These are phyloP conservation scores for Tolypocladium endophyticum DNA, from an alignment of 2,329 filamentous ascomycete genomes.

Conservation along the genomic window DNA sequence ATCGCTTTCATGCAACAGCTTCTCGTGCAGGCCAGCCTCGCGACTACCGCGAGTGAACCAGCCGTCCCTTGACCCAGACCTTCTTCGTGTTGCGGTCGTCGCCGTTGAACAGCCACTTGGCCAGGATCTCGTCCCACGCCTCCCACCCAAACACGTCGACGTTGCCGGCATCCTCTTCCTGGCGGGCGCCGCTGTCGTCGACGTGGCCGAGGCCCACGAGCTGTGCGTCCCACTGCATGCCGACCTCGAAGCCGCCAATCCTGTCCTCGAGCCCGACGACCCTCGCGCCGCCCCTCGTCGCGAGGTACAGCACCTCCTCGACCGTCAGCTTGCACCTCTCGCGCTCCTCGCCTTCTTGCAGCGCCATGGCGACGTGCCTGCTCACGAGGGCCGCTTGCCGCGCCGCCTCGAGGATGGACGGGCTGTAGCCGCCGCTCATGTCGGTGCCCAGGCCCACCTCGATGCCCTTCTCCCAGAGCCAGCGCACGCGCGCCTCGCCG, in stretches of 20 bases:
- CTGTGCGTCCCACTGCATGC: slow-evolving; percentile 88
- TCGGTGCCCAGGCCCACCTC: slow-evolving; percentile 84
- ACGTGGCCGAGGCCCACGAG: slow-evolving; percentile 55
- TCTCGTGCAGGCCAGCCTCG: not conserved
- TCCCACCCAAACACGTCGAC: slow-evolving; percentile 92
- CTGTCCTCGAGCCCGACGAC: slow-evolving; percentile 63
- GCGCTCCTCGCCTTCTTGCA: slow-evolving; percentile 18
- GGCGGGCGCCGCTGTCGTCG: slow-evolving; percentile 21
- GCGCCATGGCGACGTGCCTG: slow-evolving; percentile 54
- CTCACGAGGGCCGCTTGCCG: slow-evolving; percentile 72
- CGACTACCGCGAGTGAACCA: slow-evolving; percentile 55
- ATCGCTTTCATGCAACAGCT: not conserved
- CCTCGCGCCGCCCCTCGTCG: slow-evolving; percentile 75
- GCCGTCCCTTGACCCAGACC: slow-evolving; percentile 79
- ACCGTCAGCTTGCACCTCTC: slow-evolving; percentile 61
- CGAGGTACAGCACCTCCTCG: slow-evolving; percentile 78
- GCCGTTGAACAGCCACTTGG: slow-evolving; percentile 91
- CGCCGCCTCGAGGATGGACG: slow-evolving; percentile 73
- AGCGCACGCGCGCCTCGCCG: slow-evolving; percentile 66
- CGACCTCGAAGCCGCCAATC: slow-evolving; percentile 74
- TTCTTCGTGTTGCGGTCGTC: slow-evolving; percentile 82
- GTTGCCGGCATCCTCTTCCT: slow-evolving; percentile 34
- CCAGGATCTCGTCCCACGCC: slow-evolving; percentile 72
- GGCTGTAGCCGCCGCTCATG: slow-evolving; percentile 76
- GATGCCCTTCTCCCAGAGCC: slow-evolving; percentile 63